Base-by-base conservation (phyloP, 2,329 filamentous ascomycete genomes). In the Cytospora leucostoma region DNA sequence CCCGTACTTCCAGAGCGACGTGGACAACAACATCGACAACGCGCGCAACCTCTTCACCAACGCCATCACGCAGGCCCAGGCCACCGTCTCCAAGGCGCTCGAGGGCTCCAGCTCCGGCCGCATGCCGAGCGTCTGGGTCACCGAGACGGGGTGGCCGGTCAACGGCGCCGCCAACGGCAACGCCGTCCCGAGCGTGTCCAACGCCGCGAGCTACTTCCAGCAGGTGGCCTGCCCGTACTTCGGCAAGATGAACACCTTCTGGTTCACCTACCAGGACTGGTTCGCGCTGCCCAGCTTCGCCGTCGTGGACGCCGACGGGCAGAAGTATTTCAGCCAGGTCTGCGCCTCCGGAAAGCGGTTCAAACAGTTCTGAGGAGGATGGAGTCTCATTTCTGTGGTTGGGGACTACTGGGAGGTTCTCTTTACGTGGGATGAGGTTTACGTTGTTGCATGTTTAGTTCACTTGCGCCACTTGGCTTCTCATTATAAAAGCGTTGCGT, bases 91-190 rank as follows among this genome's bases (percentile, higher is more conserved):
- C 17, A 87, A 80, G 50, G 82, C 85, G 44, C 21, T 53, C 51
- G 51, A 61, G 59, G 59, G 59, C 59, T 47, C 44, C 8, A 47
- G 44, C 44, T 47, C 44, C 7, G 79, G 82, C 44, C 85, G 84
- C 72, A 93, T 92, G 82, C 80, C 84, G 35, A 61, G 56, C 19
- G 84, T 96, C 69, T 95, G 91, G 91, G 84, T 96, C 67, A 95
- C 92, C 34, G 92, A 96, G 82, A 95, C 92, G 17, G 93, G 93
- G 68, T 95, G 91, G 86, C 92, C 93, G 56, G 86, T 93, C 59
- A 86, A 82, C 70, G 93, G 92, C 62, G 78, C 84, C 67, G 82
- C 78, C 1, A 77, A 83, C 66, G 87, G 87, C 69, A 73, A 84
- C 56, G 91, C 86, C 49, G 82, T 89, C 11, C 81, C 93, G 7